Conservation (phyloP, 805 yeast genomes). For the Kluyveromyces aestuarii region DNA sequence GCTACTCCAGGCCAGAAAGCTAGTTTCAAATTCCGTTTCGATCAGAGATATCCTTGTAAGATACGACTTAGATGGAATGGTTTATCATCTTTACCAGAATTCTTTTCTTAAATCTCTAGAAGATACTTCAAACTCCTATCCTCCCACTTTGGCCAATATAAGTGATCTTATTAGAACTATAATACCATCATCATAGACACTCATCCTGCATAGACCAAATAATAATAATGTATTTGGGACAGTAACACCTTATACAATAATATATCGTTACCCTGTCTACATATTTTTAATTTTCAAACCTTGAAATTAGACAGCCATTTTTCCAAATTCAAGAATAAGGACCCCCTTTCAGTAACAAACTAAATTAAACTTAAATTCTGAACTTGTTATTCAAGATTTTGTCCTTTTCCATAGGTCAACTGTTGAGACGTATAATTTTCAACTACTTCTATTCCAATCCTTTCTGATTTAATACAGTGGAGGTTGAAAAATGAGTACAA, state of each 20-base stretch:
- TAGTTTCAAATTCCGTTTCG: constrained; percentile 1
- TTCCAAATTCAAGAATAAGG: background rate
- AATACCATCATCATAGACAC: background rate
- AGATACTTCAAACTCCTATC: constrained; percentile 1
- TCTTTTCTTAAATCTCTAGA: background rate
- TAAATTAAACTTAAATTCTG: too few relatives aligned
- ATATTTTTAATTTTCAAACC: background rate
- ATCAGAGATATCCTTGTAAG: constrained; percentile 11
- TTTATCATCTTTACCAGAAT: constrained; percentile 10
- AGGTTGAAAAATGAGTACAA: background rate
- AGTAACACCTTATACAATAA: background rate
- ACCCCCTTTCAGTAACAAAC: background rate
- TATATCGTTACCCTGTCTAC: background rate
- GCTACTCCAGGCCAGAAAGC: background rate
- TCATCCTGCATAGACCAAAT: background rate
- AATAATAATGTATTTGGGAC: too few relatives aligned
- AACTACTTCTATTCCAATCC: too few relatives aligned
- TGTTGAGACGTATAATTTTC: background rate
- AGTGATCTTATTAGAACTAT: background rate
- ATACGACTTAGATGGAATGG: constrained; percentile 22
- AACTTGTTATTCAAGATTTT: background rate
- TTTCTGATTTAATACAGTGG: too few relatives aligned
- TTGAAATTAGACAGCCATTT: background rate
- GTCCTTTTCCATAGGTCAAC: background rate
- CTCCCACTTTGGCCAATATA: constrained; percentile 1